phyloP scores from a whole-genome alignment of 2,329 filamentous ascomycete genomes.

The Xylariales sp. region DNA sequence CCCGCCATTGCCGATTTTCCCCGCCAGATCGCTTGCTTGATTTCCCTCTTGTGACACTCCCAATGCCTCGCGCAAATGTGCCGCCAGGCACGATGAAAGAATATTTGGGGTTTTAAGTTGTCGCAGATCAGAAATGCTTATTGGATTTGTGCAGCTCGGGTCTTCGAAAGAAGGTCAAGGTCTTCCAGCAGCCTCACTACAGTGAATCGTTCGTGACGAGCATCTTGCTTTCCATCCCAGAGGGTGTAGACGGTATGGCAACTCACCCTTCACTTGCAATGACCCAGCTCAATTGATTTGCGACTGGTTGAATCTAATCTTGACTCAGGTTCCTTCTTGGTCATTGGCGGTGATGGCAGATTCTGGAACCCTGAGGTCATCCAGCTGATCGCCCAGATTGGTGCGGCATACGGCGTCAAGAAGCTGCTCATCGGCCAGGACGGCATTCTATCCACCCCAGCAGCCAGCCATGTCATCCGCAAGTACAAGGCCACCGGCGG shows the following conservation, averaged over 20 bases:
- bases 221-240: slow-evolving; percentile 93
- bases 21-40: too few species aligned
- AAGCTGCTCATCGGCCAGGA: slow-evolving; percentile 95
- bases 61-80: too few species aligned
- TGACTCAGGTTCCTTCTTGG: slow-evolving; percentile 70
- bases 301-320: slow-evolving; percentile 5
- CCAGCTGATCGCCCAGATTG: slow-evolving; percentile 95
- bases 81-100: too few species aligned
- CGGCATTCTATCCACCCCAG: slow-evolving; percentile 94
- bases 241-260: slow-evolving; percentile 82
- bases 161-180: slow-evolving; percentile 97
- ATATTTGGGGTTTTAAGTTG: too few species aligned
- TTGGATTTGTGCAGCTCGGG: slow-evolving; percentile 75
- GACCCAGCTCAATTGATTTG: too few species aligned
- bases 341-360: slow-evolving; percentile 95
- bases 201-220: slow-evolving; percentile 92
- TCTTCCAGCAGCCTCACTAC: slow-evolving; percentile 95
- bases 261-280: too few species aligned
- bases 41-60: too few species aligned
- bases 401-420: slow-evolving; percentile 96
- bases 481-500: slow-evolving; percentile 93
- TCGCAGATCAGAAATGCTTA: slow-evolving; percentile 3
- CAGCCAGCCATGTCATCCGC: slow-evolving; percentile 92
- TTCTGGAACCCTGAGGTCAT: slow-evolving; percentile 97
- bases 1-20: slow-evolving; percentile 23